Evolutionary conservation across 495 filamentous ascomycete species (phyloP).

Genomic region (Polyplosphaeria fusca): DNA sequence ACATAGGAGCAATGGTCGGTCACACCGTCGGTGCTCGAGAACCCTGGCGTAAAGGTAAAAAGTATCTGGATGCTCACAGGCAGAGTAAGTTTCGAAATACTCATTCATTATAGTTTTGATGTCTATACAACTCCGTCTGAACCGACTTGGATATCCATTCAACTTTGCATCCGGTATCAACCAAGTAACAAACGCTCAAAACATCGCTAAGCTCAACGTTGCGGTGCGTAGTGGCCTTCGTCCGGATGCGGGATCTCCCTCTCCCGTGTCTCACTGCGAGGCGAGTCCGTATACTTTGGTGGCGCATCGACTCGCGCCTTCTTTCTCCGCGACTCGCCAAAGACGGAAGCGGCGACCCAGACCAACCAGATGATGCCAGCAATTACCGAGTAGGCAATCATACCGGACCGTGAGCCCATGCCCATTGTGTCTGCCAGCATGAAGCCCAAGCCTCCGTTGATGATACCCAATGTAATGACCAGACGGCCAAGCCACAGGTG

Average conservation of each 20-base stretch:
- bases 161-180: no score
- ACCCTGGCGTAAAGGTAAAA: no score
- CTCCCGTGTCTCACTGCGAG: neutral
- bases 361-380: conserved; percentile 28
- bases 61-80: no score
- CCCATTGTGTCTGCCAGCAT: conserved; percentile 30
- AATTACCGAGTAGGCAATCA: conserved; percentile 33
- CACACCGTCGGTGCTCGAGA: no score
- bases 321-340: conserved; percentile 26
- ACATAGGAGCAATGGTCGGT: no score
- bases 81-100: no score
- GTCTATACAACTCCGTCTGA: no score
- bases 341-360: conserved; percentile 20
- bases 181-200: no score
- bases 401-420: conserved; percentile 10
- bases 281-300: conserved; percentile 26
- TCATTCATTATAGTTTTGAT: no score
- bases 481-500: conserved; percentile 43
- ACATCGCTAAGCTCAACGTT: neutral
- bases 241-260: conserved; percentile 4
- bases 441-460: conserved; percentile 44
- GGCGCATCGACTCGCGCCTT: neutral
- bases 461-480: conserved; percentile 41
- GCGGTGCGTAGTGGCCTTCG: conserved; percentile 24
- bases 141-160: no score